Evolutionary conservation across 768 basidiomycete species (phyloP), one percentile per base, ranked within the genome.

Genomic region (Steccherinum ochraceum): DNA sequence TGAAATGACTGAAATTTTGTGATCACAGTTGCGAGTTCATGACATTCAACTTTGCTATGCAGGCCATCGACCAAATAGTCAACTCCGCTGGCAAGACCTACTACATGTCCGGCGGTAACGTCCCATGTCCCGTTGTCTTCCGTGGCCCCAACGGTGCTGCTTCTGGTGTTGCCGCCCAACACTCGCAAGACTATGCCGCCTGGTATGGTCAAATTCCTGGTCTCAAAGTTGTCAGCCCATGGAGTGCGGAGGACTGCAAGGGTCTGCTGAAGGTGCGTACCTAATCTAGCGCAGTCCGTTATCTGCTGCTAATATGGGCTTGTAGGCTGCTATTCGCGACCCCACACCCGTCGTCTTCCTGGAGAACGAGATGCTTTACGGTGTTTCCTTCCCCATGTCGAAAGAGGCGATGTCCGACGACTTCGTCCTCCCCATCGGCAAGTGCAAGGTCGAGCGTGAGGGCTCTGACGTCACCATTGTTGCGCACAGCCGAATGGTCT

Each of bases 1-100:
- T 19, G 18, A 23, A 12, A 5, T 42, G 2, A 12, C 41, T 53
- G 56, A 21, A 58, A 40, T 24, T 35, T 39, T 24, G 26, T 59
- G 7, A 7, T 16, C 40, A 35, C 25, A 93, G 90, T 63, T 97
- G 94, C 79, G 95, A 98, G 76, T 99, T 97, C 77, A 98, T 97
- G 95, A 98, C 95, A 13, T 98, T 95, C 79, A 98, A 99, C 79
- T 98, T 99, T 67, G 95, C 95, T 58, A 99, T 98, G 95, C 93
- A 94, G 72, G 94, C 96, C 52, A 98, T 99, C 68, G 96, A 99
- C 74, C 96, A 99, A 65, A 99, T 99, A 56, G 93, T 99, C 71
- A 99, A 99, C 80, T 98, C 96, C n/a, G 96, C 89, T 50, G 96
- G 92, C 54, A 99, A 98, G 78, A 99, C 96, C 3, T 94, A 97